Evolutionary conservation across 176 grass and related monocot species (phyloP).

Genomic region (barley (Hordeum vulgare)): DNA sequence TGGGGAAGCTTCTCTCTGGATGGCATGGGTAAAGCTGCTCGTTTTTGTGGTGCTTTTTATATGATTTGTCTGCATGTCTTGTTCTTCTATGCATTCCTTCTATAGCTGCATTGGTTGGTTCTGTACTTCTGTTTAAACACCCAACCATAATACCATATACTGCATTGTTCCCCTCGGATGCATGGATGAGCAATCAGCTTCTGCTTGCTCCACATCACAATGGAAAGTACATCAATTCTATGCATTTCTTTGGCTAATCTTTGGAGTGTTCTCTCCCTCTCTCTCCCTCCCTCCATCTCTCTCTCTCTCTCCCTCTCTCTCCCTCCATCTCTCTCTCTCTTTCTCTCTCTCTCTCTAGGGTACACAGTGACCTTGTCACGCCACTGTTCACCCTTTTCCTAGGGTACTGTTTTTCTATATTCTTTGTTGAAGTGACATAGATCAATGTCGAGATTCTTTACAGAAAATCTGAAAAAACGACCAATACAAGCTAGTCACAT

Average conservation of each 20-base stretch:
- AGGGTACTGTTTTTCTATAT: conserved; percentile 54
- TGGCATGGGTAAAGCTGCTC: conserved; percentile 19
- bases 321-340: neutral
- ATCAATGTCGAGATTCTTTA: conserved; percentile 32
- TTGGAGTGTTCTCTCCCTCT: neutral
- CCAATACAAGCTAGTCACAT: conserved; percentile 40
- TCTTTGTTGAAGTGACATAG: conserved; percentile 53
- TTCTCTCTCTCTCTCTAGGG: conserved; percentile 19
- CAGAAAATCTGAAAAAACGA: conserved; percentile 27
- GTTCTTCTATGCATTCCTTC: conserved; percentile 3
- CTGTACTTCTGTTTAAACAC: conserved; percentile 42
- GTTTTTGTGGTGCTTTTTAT: conserved; percentile 38
- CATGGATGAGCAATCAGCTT: conserved; percentile 38
- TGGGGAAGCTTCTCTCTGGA: conserved; percentile 57
- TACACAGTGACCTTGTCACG: conserved; percentile 59
- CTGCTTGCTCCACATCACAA: conserved; percentile 18
- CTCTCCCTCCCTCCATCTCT: neutral
- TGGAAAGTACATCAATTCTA: conserved; percentile 23
- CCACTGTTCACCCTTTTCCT: conserved; percentile 46
- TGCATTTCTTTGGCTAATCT: conserved; percentile 34
- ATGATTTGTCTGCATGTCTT: conserved; percentile 36
- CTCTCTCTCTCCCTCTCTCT: neutral
- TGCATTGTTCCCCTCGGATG: conserved; percentile 28
- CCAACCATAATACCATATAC: neutral
- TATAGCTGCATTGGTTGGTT: conserved; percentile 15